Base-by-base conservation (phyloP, 495 filamentous ascomycete genomes). In the Copromyces sp. region DNA sequence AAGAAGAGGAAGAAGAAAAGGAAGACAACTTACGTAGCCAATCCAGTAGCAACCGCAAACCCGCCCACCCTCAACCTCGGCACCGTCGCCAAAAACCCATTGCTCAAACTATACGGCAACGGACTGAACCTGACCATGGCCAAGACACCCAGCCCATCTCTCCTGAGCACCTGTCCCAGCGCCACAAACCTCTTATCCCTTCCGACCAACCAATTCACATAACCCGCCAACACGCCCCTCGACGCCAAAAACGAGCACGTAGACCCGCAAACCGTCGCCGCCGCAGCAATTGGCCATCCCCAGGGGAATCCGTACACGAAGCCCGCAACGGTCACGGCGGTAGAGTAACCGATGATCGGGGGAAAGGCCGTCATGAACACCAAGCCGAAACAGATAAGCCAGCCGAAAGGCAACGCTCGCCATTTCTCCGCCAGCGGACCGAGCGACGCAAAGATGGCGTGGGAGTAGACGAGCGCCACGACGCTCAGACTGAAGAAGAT, bases 101-200 rank as follows among this genome's bases (percentile, higher is more conserved):
- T 99, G 76, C 92, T 94, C 72, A 98, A 83, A 32, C 92, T 95
- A 79, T 97, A 99, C n/a, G 95, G 95, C 73, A 98, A 80, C 32
- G 95, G 95, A 73, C 95, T 98, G 42, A 98, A 83, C 39, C 95
- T 86, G 72, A 99, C 97, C 92, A 97, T 97, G 75, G 91, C 90
- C 39, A 99, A 85, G 20, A 98, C 86, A 74, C 94, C 93, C 45
- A 99, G 79, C 0, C 95, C 96, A 78, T 99, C 95, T 76, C 93
- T 90, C 53, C 91, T 86, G 37, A 91, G 82, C 38, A 88, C 87
- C 73, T 87, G 83, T 45, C 87, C 87, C 3, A 90, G 78, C 9
- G 89, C 88, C 16, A 89, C 83, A 73, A 90, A 90, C 42, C 94
- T 86, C 77, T 88, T 90, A 82, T 99, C 95, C 47, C 87, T 86